These are phyloP conservation scores for Penicillium brevicompactum DNA, from an alignment of 2,329 filamentous ascomycete genomes.

Conservation along the genomic window DNA sequence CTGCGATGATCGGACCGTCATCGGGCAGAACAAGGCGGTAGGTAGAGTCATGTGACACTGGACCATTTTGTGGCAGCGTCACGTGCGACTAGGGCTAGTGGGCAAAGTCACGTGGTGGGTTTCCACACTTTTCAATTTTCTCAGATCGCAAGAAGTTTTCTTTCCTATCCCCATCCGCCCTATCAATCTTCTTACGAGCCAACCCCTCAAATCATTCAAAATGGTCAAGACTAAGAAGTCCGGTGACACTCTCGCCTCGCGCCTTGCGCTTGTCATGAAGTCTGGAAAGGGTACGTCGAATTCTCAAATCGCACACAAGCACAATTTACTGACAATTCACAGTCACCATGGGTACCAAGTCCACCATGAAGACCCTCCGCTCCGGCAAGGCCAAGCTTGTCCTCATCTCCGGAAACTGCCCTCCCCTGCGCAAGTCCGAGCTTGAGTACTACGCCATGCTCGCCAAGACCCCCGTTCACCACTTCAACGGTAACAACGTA, in stretches of 20 bases:
- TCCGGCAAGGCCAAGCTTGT: conserved; percentile 98
- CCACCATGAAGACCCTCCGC: conserved; percentile 84
- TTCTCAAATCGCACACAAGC: neutral
- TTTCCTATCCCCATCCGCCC: conserved; percentile 4
- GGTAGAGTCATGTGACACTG: neutral
- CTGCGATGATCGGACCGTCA: conserved; percentile 2
- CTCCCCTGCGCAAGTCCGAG: conserved; percentile 97
- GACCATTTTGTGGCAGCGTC: neutral
- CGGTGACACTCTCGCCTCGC: conserved; percentile 75
- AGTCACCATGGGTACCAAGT: conserved; percentile 89
- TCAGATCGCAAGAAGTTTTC: conserved; percentile 1
- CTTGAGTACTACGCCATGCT: conserved; percentile 94
- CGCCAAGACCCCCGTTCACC: conserved; percentile 93
- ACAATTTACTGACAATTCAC: conserved; percentile 3
- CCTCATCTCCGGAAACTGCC: conserved; percentile 93
- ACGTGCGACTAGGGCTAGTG: conserved; percentile 6
- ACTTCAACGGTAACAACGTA: conserved; percentile 99
- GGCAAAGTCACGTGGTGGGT: neutral
- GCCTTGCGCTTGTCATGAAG: conserved; percentile 71
- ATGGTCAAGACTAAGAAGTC: conserved; percentile 75
- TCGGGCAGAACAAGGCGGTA: conserved; percentile 3
- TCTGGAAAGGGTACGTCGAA: conserved; percentile 42
- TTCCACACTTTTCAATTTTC: conserved; percentile 3
- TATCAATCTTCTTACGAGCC: conserved; percentile 28
- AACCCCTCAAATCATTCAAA: conserved; percentile 44